Percentiles rank a stretch among this genome's conserved stretches.
Conservation (phyloP, 345 rosid species). For the Brassica napus region Da-Ae NC_063442.1:17079501-17080000, state of each 20-base stretch:
- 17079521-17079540: background rate
- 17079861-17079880: background rate
- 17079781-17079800: background rate
- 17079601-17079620: constrained; percentile 34
- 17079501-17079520: background rate
- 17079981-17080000: background rate
- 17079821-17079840: background rate
- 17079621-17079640: constrained; percentile 37
- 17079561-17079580: constrained; percentile 23
- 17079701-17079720: background rate
- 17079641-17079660: background rate
- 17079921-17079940: constrained; percentile 71
- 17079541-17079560: constrained; percentile 5
- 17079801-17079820: background rate
- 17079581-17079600: constrained; percentile 39
- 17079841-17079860: background rate
- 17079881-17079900: background rate
- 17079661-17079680: background rate
- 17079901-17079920: constrained; percentile 70
- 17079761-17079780: background rate
- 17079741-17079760: background rate
- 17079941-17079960: constrained; percentile 70
- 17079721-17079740: background rate
- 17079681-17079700: background rate
- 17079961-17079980: constrained; percentile 62